Base-by-base conservation (phyloP, 2,329 filamentous ascomycete genomes). In the Fusarium acutatum region DNA sequence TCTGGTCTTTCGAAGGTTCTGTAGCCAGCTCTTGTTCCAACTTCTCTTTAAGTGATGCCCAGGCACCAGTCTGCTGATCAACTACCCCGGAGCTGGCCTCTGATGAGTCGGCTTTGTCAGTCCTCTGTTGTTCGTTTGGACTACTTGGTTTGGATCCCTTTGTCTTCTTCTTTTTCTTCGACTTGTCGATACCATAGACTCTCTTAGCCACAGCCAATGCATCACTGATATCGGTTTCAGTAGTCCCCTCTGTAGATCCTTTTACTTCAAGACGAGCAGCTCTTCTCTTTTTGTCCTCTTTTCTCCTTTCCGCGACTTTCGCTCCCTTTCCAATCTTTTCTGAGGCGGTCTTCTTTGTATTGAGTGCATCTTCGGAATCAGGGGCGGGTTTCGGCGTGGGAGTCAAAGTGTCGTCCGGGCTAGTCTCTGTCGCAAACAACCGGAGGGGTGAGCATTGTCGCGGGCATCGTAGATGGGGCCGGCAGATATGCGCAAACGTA, bases 21-120 rank as follows among this genome's bases (percentile, higher is more conserved):
- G 24, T 13, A 15, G 44, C 22, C 44, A 60, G 28, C 4, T 60
- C 49, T 58, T 78, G 53, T 64, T 79, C 72, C 40, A 82, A 69
- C 38, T 68, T 79, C 17, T 80, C 73, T 44, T 73, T 75, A 6
- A 81, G 67, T 6, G 80, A 79, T 5, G 75, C 79, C 79, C 80
- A 81, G 24, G 73, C 38, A 20, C 73, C 76, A n/a, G 66, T 32
- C 15, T 66, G 32, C 20, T 65, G 63, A 32, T 20, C 52, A 28
- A 57, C 37, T 28, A 38, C 22, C 35, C 14, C 58, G 12, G 34
- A 46, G 40, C 52, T 49, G 20, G 38, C 17, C 28, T 50, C 38
- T 32, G 47, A 46, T 12, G 43, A 30, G 22, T 43, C 44, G 34
- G 5, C 34, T 49, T 35, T 44, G 41, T 59, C 26, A 17, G 32